Evolutionary conservation across 129 eudicot genomes (phyloP), one percentile per base, ranked within the genome.

Genomic region (Helichrysum umbraculigerum): DNA sequence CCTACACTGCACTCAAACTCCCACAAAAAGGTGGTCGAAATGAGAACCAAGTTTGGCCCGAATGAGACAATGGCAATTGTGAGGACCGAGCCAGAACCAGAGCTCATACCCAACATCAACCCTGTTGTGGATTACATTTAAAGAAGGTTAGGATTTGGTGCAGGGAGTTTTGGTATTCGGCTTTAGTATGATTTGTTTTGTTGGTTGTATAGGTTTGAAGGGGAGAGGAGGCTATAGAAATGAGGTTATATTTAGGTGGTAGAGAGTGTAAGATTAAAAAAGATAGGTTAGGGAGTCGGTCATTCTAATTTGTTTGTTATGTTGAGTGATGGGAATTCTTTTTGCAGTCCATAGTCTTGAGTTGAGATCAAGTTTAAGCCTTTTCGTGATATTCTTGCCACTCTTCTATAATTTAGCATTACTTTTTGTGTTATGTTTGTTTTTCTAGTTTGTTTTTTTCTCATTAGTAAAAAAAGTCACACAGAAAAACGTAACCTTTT

Each of bases 1-100:
- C 93, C 96, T 15, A 76, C 96, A 0, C 7, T 94, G 78, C 99
- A 94, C 88, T 94, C 99, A 11, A 94, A 94, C 74, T 94, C 99
- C 20, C 99, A 94, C 83, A 94, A 91, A 91, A 94, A 89, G 81
- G 99, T 94, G 19, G 66, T 88, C 22, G 99, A 94, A 89, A 94
- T 94, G 99, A 91, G 99, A 72, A 76, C 56, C 82, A 88, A 81
- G 59, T 81, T 62, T 2, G 80, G 62, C 5, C 84, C 74, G n/a
- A 81, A 72, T 6, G 74, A 66, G 21, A 60, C 57, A 9, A 47
- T 70, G 77, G 71, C 67, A 3, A 14, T 32, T 30, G 66, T 54
- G 68, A 20, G 39, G 39, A 22, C 17, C 0, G 66, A 70, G 73
- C 35, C 73, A 16, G 82, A 76, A 56, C 73, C 75, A 4, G 82